Base-by-base conservation (phyloP, 345 rosid genomes). In the Bruguiera parviflora region DNA sequence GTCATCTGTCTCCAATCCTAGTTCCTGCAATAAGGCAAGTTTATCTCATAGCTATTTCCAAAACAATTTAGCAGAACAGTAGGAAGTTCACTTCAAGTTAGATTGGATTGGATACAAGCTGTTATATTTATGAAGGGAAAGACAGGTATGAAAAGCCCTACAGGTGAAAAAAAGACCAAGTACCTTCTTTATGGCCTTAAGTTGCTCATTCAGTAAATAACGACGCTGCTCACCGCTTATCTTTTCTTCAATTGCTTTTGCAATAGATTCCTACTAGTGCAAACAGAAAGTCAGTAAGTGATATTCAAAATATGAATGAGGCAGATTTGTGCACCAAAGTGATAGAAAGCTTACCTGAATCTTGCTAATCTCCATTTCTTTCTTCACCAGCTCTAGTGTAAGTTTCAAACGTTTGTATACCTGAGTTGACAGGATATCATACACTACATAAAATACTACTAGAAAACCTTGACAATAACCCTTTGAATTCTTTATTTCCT, bases 131-230 rank as follows among this genome's bases (percentile, higher is more conserved):
- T 8, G 1, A 59, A 69, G 25, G 37, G 25, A 49, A 28, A 7
- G 18, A 25, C 28, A 67, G 32, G 61, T 25, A 59, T n/a, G 53
- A 32, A 43, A 73, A 53, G n/a, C 20, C 19, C 16, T 35, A 32
- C 6, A 47, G 33, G 11, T 1, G 10, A 58, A 66, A 20, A 68
- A 5, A 27, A 53, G 66, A 59, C 28, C 28, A 37, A 43, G 57
- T 82, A 92, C 99, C 99, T 96, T 95, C 77, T 95, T 95, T 81
- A 95, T 92, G 51, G 98, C 99, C 84, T 95, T 95, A 73, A 95
- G 97, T 75, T 95, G 99, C 79, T 95, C 99, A 75, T 92, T 92
- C 84, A 95, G 81, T 80, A 95, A 87, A 79, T 90, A 95, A 20
- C 99, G 98, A 0, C 99, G 90, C 74, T 95, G 99, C 85, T 96